These are phyloP conservation scores for Byssochlamys sp. DNA, from an alignment of 2,329 filamentous ascomycete genomes.

Conservation along the genomic window DNA sequence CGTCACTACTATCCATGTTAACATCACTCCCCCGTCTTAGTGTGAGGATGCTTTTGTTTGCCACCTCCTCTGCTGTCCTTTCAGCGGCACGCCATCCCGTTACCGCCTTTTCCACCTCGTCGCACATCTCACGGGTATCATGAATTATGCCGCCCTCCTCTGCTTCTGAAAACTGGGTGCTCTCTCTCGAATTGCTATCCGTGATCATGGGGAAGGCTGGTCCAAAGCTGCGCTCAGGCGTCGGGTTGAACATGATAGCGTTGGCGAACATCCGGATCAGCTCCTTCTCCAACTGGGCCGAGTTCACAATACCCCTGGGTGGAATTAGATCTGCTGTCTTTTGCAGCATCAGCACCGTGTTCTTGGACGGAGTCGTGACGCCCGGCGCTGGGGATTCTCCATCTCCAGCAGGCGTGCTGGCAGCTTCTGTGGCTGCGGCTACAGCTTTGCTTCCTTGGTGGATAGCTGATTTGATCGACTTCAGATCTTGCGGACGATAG, in stretches of 20 bases:
- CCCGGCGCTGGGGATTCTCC: constrained; percentile 40
- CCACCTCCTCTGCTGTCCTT: constrained; percentile 29
- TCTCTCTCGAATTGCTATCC: constrained; percentile 28
- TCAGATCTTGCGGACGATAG: constrained; percentile 65
- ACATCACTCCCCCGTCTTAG: constrained; percentile 29
- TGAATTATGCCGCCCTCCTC: constrained; percentile 81
- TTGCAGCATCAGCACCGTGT: constrained; percentile 33
- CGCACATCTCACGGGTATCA: constrained; percentile 80
- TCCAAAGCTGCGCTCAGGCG: constrained; percentile 62
- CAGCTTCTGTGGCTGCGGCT: constrained; percentile 44
- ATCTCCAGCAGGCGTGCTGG: constrained; percentile 55
- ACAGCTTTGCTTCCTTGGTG: constrained; percentile 37
- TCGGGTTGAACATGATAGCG: constrained; percentile 94
- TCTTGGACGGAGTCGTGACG: constrained; percentile 28
- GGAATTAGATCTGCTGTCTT: constrained; percentile 69
- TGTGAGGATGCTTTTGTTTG: constrained; percentile 27
- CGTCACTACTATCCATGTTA: constrained; percentile 28
- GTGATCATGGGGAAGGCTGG: constrained; percentile 46
- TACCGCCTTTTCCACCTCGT: constrained; percentile 71
- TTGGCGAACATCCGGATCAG: constrained; percentile 95
- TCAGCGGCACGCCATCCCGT: constrained; percentile 68
- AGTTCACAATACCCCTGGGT: constrained; percentile 85
- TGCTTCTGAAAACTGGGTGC: constrained; percentile 51
- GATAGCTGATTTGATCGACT: constrained; percentile 66
- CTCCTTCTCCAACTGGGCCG: constrained; percentile 82